A percentile compares a stretch with the other conserved stretches of the same genome.
These are phyloP conservation scores for Handroanthus guayacan DNA, from an alignment of 257 asterid species.

Conservation along the genomic window DNA sequence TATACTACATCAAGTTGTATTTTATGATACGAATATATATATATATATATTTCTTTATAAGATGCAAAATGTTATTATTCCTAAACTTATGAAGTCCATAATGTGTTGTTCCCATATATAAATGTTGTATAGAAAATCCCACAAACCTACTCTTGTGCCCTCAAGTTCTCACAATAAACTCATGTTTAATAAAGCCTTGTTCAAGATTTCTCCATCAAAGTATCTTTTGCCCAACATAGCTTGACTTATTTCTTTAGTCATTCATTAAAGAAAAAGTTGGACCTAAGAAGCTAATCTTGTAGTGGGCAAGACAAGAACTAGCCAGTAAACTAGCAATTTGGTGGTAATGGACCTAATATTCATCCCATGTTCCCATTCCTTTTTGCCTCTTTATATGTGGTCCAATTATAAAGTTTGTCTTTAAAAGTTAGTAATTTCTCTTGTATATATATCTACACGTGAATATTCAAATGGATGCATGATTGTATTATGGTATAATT, in stretches of 20 bases:
- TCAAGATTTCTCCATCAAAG: background rate
- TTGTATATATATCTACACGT: background rate
- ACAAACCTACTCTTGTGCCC: no score
- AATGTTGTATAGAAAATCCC: no score
- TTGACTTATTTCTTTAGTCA: background rate
- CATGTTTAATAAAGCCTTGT: background rate
- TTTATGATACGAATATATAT: no score
- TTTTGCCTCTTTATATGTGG: no score
- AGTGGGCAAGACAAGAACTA: background rate
- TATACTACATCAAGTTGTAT: no score
- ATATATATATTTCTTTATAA: no score
- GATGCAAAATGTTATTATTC: no score
- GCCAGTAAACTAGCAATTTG: background rate
- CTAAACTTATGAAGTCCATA: no score
- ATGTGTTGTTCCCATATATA: no score
- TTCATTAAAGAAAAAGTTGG: background rate
- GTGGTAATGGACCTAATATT: background rate
- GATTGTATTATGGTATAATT: no score
- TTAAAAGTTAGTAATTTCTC: no score
- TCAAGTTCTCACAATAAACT: background rate
- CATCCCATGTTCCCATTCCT: background rate
- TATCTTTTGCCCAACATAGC: background rate
- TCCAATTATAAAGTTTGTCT: background rate
- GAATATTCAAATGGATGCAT: background rate
- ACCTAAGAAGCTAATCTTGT: background rate